These are phyloP conservation scores for Cyanidiococcus yangmingshanensis DNA, from an alignment of 23 red algal species.

Conservation along the genomic window DNA sequence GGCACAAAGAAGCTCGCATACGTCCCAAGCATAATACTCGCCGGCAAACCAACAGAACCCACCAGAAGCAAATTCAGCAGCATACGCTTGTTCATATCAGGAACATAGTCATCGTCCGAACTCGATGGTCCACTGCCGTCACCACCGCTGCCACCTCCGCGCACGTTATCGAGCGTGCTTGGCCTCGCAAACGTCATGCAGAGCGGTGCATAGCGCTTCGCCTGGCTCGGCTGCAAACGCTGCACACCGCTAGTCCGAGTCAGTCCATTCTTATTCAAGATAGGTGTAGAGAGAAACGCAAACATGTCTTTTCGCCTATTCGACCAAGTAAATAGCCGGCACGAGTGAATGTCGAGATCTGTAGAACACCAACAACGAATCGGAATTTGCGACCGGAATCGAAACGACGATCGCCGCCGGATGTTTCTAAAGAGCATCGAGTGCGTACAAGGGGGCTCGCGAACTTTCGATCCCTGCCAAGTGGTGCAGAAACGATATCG, in stretches of 20 bases:
- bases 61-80: conserved; percentile 74
- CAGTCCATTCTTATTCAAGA: not conserved
- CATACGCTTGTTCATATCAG: conserved; percentile 86
- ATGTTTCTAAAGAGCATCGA: not conserved
- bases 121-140: not conserved
- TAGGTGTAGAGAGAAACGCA: too few species aligned
- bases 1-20: conserved; percentile 81
- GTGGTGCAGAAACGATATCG: not conserved
- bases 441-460: not conserved
- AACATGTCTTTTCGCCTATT: too few species aligned
- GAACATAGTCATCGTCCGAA: conserved; percentile 32
- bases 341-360: too few species aligned
- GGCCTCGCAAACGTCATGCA: not conserved
- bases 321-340: too few species aligned
- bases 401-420: too few species aligned
- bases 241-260: too few species aligned
- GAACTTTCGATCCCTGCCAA: not conserved
- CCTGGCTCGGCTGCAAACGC: too few species aligned
- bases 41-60: conserved; percentile 51
- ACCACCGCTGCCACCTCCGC: not conserved
- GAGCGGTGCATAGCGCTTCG: not conserved
- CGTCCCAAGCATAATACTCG: conserved; percentile 25
- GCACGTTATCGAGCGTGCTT: not conserved
- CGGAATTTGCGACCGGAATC: too few species aligned
- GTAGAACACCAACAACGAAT: too few species aligned